Evolutionary conservation across 495 filamentous ascomycete species (phyloP).

Genomic region (Penicillium simplicissimum): DNA sequence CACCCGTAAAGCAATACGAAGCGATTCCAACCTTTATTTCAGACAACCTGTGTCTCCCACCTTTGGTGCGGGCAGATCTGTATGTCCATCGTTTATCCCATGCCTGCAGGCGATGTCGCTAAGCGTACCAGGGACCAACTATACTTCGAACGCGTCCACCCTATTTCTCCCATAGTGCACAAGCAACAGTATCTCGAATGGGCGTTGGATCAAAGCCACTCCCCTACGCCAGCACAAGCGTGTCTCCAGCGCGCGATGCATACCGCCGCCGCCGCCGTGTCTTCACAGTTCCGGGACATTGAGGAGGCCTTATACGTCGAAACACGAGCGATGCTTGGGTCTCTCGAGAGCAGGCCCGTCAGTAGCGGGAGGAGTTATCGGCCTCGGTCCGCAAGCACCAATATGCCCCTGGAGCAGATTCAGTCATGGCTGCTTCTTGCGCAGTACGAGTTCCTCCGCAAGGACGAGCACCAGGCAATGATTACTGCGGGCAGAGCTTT

Average conservation of each 20-base stretch:
- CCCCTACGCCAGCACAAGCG: constrained; percentile 39
- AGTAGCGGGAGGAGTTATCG: constrained; percentile 10
- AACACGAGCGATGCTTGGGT: constrained; percentile 47
- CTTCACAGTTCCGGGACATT: constrained; percentile 51
- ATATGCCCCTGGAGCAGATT: constrained; percentile 39
- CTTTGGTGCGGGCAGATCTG: constrained; percentile 46
- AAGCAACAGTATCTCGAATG: constrained; percentile 46
- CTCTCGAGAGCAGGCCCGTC: constrained; percentile 15
- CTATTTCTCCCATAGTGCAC: constrained; percentile 55
- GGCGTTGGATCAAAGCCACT: constrained; percentile 29
- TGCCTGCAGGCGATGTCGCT: background rate
- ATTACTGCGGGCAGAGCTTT: constrained; percentile 57
- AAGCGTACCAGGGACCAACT: constrained; percentile 46
- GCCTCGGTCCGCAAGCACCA: background rate
- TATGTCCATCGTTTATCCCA: constrained; percentile 20
- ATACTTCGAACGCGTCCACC: constrained; percentile 60
- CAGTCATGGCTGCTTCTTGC: constrained; percentile 58
- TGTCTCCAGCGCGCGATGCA: constrained; percentile 60
- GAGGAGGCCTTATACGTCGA: constrained; percentile 49
- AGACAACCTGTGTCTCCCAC: constrained; percentile 11
- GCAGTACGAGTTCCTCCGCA: constrained; percentile 53
- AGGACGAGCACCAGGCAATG: constrained; percentile 48
- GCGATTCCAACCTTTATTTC: background rate
- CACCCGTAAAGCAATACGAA: constrained; percentile 5
- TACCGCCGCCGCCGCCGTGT: constrained; percentile 53